Evolutionary conservation across 148 eudicot species (phyloP).

Genomic region (Cornus kousa): DNA sequence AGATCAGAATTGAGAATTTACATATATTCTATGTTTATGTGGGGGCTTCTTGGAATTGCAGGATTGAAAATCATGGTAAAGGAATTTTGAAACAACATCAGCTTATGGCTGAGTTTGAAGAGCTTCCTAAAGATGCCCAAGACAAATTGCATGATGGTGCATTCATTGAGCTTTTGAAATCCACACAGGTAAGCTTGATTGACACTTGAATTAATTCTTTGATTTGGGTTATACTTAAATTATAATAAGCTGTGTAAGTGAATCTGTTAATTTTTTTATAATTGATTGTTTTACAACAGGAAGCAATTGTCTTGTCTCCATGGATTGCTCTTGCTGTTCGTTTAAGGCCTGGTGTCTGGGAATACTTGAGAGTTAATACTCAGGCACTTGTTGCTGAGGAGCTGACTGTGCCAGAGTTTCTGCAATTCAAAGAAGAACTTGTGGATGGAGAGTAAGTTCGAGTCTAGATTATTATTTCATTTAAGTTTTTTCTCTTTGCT

Average conservation of each 20-base stretch:
- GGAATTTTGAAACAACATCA: slow-evolving; percentile 87
- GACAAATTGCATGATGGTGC: slow-evolving; percentile 64
- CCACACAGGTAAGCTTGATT: slow-evolving; percentile 60
- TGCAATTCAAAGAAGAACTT: slow-evolving; percentile 84
- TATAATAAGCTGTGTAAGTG: background rate
- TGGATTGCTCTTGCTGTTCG: slow-evolving; percentile 92
- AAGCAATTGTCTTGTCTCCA: slow-evolving; percentile 82
- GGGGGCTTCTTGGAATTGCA: slow-evolving; percentile 17
- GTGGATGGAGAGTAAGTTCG: slow-evolving; percentile 67
- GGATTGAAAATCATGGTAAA: slow-evolving; percentile 79
- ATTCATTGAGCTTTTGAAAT: slow-evolving; percentile 78
- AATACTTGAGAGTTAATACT: slow-evolving; percentile 70
- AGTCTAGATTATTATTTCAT: background rate
- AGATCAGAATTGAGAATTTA: slow-evolving; percentile 2
- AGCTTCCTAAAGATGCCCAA: slow-evolving; percentile 37
- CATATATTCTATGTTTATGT: background rate
- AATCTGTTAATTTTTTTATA: background rate
- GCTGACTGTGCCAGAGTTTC: slow-evolving; percentile 66
- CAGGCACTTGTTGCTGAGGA: slow-evolving; percentile 64
- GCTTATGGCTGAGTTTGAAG: slow-evolving; percentile 72
- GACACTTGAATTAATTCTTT: background rate
- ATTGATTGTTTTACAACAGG: slow-evolving; percentile 32
- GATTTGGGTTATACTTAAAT: too few relatives aligned
- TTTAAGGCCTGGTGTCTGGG: slow-evolving; percentile 95
- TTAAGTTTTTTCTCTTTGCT: background rate